phyloP scores from a whole-genome alignment of 2,329 filamentous ascomycete genomes.

The Fusarium algeriense region DNA sequence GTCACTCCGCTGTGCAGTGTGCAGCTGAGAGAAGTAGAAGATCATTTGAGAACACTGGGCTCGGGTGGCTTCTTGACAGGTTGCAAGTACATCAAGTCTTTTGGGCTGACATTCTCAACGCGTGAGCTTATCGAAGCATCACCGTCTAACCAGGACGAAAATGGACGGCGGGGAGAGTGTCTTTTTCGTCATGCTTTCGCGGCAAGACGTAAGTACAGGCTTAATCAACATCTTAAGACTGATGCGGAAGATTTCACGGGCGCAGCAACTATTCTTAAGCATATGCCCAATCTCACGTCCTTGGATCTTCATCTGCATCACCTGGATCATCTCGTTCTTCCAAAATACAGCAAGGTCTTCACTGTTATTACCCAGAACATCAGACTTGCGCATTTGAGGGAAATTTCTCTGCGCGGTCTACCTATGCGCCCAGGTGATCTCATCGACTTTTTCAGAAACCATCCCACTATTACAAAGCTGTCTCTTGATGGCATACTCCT shows the following conservation, averaged over 20 bases:
- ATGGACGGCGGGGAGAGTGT: too few relatives aligned
- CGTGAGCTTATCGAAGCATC: fast-evolving
- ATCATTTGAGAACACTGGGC: neutral
- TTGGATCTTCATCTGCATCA: neutral
- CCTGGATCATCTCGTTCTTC: neutral
- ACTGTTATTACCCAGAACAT: fast-evolving
- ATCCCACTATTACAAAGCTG: neutral
- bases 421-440: neutral
- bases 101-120: neutral
- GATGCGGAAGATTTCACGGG: too few relatives aligned
- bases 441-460: neutral
- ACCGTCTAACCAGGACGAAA: neutral
- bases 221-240: neutral
- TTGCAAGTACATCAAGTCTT: neutral
- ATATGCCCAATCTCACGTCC: neutral
- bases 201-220: neutral
- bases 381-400: neutral
- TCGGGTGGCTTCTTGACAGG: neutral
- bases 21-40: neutral
- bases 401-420: neutral
- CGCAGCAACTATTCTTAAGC: neutral
- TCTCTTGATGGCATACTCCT: neutral
- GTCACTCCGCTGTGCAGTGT: neutral
- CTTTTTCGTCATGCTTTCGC: neutral
- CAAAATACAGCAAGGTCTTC: neutral